Conservation (phyloP, 1,284 basidiomycete genomes). For the Cystobasidiaceae sp. region DNA sequence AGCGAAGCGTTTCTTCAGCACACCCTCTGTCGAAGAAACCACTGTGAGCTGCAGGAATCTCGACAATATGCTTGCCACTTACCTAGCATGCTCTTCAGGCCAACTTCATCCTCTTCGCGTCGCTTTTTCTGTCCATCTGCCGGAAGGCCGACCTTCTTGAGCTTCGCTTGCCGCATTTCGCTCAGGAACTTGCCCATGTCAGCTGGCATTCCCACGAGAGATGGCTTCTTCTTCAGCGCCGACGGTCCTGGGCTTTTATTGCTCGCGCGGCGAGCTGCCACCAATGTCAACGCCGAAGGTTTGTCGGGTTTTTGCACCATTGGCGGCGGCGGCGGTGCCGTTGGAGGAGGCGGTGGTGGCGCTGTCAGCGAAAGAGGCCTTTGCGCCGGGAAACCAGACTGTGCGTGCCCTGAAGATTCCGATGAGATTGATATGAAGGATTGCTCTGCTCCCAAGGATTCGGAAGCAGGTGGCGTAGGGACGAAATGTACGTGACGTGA, state of each 20-base stretch:
- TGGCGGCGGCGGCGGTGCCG: not conserved
- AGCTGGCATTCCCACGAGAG: conserved; percentile 8
- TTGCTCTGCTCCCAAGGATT: not conserved
- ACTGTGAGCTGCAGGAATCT: too few relatives aligned
- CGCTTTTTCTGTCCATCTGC: conserved; percentile 13
- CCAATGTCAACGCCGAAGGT: not conserved
- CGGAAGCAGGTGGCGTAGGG: conserved; percentile 14
- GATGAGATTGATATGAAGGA: conserved; percentile 1
- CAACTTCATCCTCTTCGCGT: conserved; percentile 21
- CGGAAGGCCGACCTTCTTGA: conserved; percentile 21
- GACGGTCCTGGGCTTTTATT: not conserved
- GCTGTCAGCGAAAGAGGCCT: not conserved
- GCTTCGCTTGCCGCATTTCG: conserved; percentile 24
- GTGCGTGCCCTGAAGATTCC: not conserved
- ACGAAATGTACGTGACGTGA: conserved; percentile 21
- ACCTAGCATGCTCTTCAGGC: conserved; percentile 24
- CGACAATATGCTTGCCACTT: too few relatives aligned
- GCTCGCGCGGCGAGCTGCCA: conserved; percentile 7
- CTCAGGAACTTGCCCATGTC: conserved; percentile 29
- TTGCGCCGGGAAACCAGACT: too few relatives aligned
- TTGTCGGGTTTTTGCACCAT: not conserved
- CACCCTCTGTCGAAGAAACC: not conserved
- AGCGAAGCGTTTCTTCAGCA: conserved; percentile 12
- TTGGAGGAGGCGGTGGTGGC: conserved; percentile 13
- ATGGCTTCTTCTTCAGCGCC: conserved; percentile 6